A percentile compares a stretch with the other conserved stretches of the same genome.
Evolutionary conservation across 2,329 filamentous ascomycete genomes (phyloP).

Genomic region (Exophiala sp.): DNA sequence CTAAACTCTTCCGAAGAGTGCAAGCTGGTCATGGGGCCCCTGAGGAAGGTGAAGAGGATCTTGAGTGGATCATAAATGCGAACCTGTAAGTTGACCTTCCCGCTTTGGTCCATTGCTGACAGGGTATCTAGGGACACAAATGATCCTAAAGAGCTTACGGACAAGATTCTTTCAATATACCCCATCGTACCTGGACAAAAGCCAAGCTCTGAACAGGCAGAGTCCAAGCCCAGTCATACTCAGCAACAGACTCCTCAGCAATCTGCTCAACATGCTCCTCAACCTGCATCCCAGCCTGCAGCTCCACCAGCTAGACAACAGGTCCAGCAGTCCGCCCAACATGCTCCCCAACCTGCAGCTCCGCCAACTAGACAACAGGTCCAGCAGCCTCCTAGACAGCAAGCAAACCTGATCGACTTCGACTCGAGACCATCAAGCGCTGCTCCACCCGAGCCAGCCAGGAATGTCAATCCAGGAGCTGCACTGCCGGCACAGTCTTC

Average conservation of each 20-base stretch:
- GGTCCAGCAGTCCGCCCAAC: too few species aligned
- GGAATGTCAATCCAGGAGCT: conserved; percentile 5
- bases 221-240: neutral
- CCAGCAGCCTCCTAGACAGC: conserved; percentile 1
- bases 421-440: conserved; percentile 25
- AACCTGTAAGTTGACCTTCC: conserved; percentile 60
- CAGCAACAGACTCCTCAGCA: too few species aligned
- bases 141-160: conserved; percentile 29
- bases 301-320: too few species aligned
- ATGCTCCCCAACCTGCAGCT: too few species aligned
- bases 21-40: conserved; percentile 65
- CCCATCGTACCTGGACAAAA: conserved; percentile 79
- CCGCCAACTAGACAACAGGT: neutral
- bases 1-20: conserved; percentile 76
- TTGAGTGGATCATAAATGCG: conserved; percentile 94
- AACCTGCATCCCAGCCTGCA: too few species aligned
- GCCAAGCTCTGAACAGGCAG: conserved; percentile 41
- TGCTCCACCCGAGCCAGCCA: conserved; percentile 22
- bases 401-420: conserved; percentile 33
- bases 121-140: conserved; percentile 18
- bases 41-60: conserved; percentile 78
- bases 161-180: conserved; percentile 83
- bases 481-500: conserved; percentile 13
- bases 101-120: neutral
- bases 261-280: too few species aligned